phyloP scores from a whole-genome alignment of 306 rosid species.

The Echinosophora koreensis region DNA sequence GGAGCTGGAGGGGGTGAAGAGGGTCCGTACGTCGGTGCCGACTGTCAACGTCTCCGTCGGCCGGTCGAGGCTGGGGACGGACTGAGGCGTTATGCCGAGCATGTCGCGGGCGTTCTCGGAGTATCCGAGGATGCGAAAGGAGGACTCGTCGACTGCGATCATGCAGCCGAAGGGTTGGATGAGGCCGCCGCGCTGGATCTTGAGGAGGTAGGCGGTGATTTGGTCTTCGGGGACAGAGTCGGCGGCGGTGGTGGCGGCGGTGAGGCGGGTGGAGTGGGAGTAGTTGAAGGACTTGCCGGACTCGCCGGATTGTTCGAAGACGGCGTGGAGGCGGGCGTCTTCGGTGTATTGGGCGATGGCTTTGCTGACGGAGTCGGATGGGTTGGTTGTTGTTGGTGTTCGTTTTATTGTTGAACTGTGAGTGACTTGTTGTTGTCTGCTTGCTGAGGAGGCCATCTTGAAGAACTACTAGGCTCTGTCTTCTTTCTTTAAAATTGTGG shows the following conservation, averaged over 20 bases:
- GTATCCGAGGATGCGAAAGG: conserved; percentile 63
- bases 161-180: conserved; percentile 91
- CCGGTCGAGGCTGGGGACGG: conserved; percentile 72
- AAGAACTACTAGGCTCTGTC: too few relatives aligned
- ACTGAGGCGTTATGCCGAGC: conserved; percentile 79
- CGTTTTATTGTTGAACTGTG: background rate
- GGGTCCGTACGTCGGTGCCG: conserved; percentile 74
- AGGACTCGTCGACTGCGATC: conserved; percentile 73
- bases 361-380: conserved; percentile 55
- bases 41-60: conserved; percentile 46
- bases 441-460: background rate
- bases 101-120: conserved; percentile 86
- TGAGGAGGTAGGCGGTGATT: conserved; percentile 76
- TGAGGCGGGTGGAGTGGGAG: conserved; percentile 61
- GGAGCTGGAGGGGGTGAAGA: conserved; percentile 64
- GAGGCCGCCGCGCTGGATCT: conserved; percentile 88
- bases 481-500: too few relatives aligned
- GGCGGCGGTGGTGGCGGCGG: conserved; percentile 45
- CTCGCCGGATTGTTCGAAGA: conserved; percentile 85
- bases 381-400: background rate
- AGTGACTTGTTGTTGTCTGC: background rate
- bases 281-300: conserved; percentile 79
- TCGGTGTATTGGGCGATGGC: conserved; percentile 95
- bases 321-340: conserved; percentile 94
- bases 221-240: conserved; percentile 74